These are phyloP conservation scores for Biscogniauxia mediterranea DNA, from an alignment of 2,329 filamentous ascomycete genomes.

Conservation along the genomic window DNA sequence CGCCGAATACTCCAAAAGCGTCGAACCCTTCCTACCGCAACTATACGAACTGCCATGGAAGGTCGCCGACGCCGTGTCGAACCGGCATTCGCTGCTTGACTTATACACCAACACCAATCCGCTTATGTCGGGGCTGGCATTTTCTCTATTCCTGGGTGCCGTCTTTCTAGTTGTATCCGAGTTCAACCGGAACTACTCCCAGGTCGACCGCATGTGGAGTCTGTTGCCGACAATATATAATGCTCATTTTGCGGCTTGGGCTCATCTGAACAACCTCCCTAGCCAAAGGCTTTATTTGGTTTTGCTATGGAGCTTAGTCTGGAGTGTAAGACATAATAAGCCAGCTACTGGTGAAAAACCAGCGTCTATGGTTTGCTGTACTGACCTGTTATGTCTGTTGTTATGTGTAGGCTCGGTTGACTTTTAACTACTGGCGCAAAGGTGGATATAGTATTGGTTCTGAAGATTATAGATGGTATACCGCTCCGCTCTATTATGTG, in stretches of 20 bases:
- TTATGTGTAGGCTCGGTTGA: slow-evolving; percentile 65
- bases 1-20: slow-evolving; percentile 70
- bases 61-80: slow-evolving; percentile 58
- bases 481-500: slow-evolving; percentile 1
- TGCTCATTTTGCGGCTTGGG: slow-evolving; percentile 80
- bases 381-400: background rate
- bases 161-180: slow-evolving; percentile 77
- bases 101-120: slow-evolving; percentile 87
- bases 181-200: slow-evolving; percentile 91
- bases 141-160: slow-evolving; percentile 67
- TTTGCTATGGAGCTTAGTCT: slow-evolving; percentile 67
- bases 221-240: slow-evolving; percentile 85
- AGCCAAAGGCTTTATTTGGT: slow-evolving; percentile 71
- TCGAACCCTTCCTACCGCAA: slow-evolving; percentile 72
- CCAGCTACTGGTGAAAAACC: slow-evolving; percentile 6
- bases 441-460: slow-evolving; percentile 86
- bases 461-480: slow-evolving; percentile 88
- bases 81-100: slow-evolving; percentile 60
- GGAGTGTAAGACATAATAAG: slow-evolving; percentile 63
- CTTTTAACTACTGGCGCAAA: slow-evolving; percentile 95
- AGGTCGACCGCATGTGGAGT: slow-evolving; percentile 91
- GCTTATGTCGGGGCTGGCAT: slow-evolving; percentile 69
- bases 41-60: slow-evolving; percentile 67
- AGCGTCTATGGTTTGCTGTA: background rate
- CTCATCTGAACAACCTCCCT: slow-evolving; percentile 69